Evolutionary conservation across 108 stramenopile genomes (phyloP).

Genomic region (Craspedostauros australis): DNA sequence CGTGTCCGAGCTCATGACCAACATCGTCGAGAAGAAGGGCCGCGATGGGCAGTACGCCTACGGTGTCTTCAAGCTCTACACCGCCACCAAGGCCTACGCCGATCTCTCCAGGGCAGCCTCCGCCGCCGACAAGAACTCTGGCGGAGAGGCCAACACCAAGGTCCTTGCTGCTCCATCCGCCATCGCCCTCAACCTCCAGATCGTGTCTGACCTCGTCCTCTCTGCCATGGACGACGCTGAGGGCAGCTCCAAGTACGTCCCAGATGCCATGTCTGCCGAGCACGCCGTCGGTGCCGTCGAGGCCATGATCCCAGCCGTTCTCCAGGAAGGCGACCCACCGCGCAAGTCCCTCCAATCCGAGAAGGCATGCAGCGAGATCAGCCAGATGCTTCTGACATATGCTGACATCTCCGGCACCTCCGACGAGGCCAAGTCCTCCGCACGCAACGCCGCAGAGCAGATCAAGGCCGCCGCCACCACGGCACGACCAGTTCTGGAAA

Average conservation of each 20-base stretch:
- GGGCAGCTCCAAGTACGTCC: slow-evolving; percentile 87
- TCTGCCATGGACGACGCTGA: slow-evolving; percentile 85
- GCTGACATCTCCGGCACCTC: slow-evolving; percentile 78
- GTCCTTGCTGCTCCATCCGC: slow-evolving; percentile 81
- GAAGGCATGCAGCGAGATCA: slow-evolving; percentile 76
- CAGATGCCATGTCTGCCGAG: slow-evolving; percentile 84
- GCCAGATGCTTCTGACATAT: slow-evolving; percentile 77
- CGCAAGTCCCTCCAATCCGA: slow-evolving; percentile 82
- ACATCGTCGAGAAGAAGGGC: slow-evolving; percentile 88
- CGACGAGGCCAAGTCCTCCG: slow-evolving; percentile 60
- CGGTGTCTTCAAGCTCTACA: slow-evolving; percentile 91
- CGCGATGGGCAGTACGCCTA: slow-evolving; percentile 90
- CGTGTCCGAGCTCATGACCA: slow-evolving; percentile 85
- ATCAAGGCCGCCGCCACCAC: slow-evolving; percentile 60
- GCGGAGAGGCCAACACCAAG: slow-evolving; percentile 61
- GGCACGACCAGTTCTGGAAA: slow-evolving; percentile 80
- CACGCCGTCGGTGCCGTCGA: slow-evolving; percentile 73
- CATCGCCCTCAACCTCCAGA: slow-evolving; percentile 78
- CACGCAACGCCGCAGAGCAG: slow-evolving; percentile 59
- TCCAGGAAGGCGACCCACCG: slow-evolving; percentile 70
- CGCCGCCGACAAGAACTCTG: slow-evolving; percentile 40
- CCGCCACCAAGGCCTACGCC: slow-evolving; percentile 84
- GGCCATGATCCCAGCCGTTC: slow-evolving; percentile 82
- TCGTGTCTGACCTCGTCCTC: slow-evolving; percentile 84
- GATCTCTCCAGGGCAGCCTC: slow-evolving; percentile 66